Percentiles rank a stretch among this genome's conserved stretches.
Evolutionary conservation across 768 basidiomycete genomes (phyloP).

Genomic region (Lactarius deliciosus): DNA sequence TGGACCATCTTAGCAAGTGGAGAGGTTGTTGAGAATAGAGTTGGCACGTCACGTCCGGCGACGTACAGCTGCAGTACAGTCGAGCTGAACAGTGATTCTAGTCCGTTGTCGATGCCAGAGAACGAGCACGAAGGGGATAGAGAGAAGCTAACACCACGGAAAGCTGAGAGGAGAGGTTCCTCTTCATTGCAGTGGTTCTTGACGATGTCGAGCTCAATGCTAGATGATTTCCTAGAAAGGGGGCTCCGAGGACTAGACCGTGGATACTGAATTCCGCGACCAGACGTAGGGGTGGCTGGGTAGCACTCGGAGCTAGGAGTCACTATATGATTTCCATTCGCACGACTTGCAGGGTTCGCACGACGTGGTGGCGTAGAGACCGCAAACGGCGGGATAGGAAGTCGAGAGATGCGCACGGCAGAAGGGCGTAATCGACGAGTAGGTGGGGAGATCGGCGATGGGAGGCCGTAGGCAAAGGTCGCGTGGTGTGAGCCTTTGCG

Average conservation of each 20-base stretch:
- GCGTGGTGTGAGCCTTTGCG: neutral
- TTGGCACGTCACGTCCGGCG: neutral
- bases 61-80: neutral
- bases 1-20: neutral
- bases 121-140: neutral
- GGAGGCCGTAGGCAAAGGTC: neutral
- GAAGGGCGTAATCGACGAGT: slow-evolving; percentile 3
- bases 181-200: neutral
- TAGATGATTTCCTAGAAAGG: neutral
- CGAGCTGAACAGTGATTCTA: neutral
- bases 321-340: neutral
- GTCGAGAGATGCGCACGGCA: neutral
- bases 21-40: neutral
- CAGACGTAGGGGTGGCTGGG: neutral
- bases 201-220: neutral
- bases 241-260: neutral
- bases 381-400: neutral
- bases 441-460: neutral
- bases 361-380: neutral
- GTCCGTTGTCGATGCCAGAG: neutral
- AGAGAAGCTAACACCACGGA: neutral
- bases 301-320: neutral
- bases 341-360: neutral
- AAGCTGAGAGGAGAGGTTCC: neutral
- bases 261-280: neutral